Base-by-base conservation (phyloP, 495 filamentous ascomycete genomes). In the Cudoniella acicularis region DNA sequence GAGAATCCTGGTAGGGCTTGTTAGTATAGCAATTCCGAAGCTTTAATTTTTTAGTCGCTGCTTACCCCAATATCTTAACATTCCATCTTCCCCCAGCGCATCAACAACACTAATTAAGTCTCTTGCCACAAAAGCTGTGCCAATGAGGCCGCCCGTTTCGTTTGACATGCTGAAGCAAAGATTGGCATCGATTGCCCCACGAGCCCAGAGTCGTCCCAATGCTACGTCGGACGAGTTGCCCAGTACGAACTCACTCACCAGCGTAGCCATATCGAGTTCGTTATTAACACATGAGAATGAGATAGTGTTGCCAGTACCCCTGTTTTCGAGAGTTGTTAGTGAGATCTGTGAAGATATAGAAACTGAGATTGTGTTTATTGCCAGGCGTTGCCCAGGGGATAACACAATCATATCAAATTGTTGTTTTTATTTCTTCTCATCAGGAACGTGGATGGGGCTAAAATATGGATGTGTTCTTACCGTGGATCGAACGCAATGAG, bases 1-100 rank as follows among this genome's bases (percentile, higher is more conserved):
- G 82, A 85, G n/a, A 86, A 78, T 10, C 87, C 79, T 59, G 42
- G 10, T 17, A 40, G 10, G 43, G 30, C n/a, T n/a, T n/a, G n/a
- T n/a, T 13, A 49, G 46, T n/a, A 16, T 54, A n/a, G 50, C 16
- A 16, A 2, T 16, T 4, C 11, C 21, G 2, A 9, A 20, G 10
- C 22, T 60, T 3, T n/a, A 6, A 0, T 36, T 11, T 0, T 47
- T n/a, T 22, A 21, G 10, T 10, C 0, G 49, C 24, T 2, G 55
- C 71, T 67, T 25, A 75, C 77, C 77, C 75, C 71, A 80, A 54
- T 72, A 80, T 49, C 73, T 62, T 18, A 81, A 43, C 56, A 79
- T 10, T 1, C 77, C 76, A 56, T 79, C 52, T 59, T 81, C 76
- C 27, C 68, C 70, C 13, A 79, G 73, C 0, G 71, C 69, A 20